Evolutionary conservation across 2,329 filamentous ascomycete genomes (phyloP).

Genomic region (Sordariomycetes sp.): DNA sequence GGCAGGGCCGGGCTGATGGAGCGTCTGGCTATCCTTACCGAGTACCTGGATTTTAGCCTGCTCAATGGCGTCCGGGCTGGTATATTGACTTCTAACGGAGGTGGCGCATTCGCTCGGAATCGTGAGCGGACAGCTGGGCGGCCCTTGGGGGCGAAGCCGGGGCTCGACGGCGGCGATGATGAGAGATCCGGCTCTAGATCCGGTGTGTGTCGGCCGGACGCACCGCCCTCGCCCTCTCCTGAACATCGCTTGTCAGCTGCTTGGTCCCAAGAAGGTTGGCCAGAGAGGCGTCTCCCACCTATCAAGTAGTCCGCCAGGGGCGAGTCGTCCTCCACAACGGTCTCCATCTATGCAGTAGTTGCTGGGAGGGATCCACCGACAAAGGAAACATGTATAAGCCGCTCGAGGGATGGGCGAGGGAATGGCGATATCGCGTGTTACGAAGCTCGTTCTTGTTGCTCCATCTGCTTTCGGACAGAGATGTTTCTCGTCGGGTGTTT

Average conservation of each 20-base stretch:
- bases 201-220: conserved; percentile 34
- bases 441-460: background rate
- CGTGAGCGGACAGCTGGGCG: conserved; percentile 41
- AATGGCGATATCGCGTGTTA: background rate
- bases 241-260: conserved; percentile 10
- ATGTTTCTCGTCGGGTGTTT: too few species aligned
- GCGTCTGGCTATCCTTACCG: conserved; percentile 25
- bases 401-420: background rate
- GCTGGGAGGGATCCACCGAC: background rate
- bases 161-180: conserved; percentile 35
- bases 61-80: conserved; percentile 26
- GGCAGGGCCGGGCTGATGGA: conserved; percentile 5
- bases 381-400: background rate
- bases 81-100: conserved; percentile 30
- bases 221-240: conserved; percentile 40
- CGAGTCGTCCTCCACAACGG: conserved; percentile 75
- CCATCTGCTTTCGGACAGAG: background rate
- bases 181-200: conserved; percentile 25
- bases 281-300: conserved; percentile 42
- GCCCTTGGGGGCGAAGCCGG: conserved; percentile 46
- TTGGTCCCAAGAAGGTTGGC: conserved; percentile 6
- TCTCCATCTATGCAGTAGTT: conserved; percentile 56
- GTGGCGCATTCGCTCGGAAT: conserved; percentile 37
- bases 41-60: conserved; percentile 37
- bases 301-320: conserved; percentile 83